phyloP scores from a whole-genome alignment of 495 filamentous ascomycete genomes.

The Geoglossum glabrum region DNA sequence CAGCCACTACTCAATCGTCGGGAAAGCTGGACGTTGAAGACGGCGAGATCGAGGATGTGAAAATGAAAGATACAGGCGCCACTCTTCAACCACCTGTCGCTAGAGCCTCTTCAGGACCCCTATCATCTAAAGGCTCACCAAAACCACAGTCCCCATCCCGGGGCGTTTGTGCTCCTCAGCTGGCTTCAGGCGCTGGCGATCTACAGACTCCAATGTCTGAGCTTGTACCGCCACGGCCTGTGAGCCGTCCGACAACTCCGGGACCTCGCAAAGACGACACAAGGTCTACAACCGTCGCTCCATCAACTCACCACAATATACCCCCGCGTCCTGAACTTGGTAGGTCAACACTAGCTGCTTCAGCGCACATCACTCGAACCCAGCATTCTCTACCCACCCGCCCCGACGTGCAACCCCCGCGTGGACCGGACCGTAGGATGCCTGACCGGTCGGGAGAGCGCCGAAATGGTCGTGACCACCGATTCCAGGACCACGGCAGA shows the following conservation, averaged over 20 bases:
- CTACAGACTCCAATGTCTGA: neutral
- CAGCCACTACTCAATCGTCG: conserved; percentile 16
- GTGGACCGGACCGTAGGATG: neutral
- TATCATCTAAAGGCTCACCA: neutral
- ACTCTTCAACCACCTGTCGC: neutral
- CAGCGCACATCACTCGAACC: neutral
- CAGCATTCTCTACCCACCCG: conserved; percentile 6
- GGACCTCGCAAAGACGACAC: neutral
- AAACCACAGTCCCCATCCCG: neutral
- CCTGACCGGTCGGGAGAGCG: conserved; percentile 2
- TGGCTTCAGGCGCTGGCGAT: neutral
- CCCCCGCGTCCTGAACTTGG: neutral
- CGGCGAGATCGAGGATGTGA: conserved; percentile 17
- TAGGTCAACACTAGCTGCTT: neutral
- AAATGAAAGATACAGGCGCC: neutral
- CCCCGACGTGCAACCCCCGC: conserved; percentile 1
- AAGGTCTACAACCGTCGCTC: neutral
- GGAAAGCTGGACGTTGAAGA: conserved; percentile 34
- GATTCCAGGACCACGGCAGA: conserved; percentile 3
- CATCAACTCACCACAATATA: neutral
- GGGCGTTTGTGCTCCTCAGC: neutral
- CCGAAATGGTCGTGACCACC: conserved; percentile 1
- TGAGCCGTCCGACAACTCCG: neutral
- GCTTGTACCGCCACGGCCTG: neutral
- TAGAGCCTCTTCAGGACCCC: neutral